Base-by-base conservation (phyloP, 306 rosid species). In the Purshia tridentata region DNA sequence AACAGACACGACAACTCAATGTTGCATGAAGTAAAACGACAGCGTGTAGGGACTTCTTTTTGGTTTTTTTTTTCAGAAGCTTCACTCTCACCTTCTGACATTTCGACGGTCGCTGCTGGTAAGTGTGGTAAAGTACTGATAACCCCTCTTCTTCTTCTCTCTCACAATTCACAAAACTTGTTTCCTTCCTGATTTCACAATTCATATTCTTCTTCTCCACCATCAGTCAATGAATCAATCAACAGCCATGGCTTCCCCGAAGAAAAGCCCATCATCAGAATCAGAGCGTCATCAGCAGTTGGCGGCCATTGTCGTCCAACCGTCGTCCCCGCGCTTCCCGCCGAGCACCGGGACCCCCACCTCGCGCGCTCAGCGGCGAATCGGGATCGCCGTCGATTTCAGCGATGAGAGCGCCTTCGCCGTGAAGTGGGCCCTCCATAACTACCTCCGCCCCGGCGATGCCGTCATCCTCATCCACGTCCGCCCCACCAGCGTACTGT, bases 381-480 rank as follows among this genome's bases (percentile, higher is more conserved):
- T 91, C 16, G 97, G 97, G 5, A 93, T 91, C 2, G 97, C 97
- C 50, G 95, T 91, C 8, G 97, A 91, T 77, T 91, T 91, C 65
- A 89, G 95, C 63, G 95, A 91, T 54, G 97, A 89, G 78, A 85
- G 91, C 56, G 95, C 97, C 15, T 91, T 75, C 77, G 95, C 97
- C 8, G 97, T 91, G 6, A 86, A 72, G 60, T 91, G 95, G 95
- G 92, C 95, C 45, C 92, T 91, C 16, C 95, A 91, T 29, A 84
- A 91, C 72, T 91, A 91, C 78, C 81, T 91, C 67, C 92, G 97
- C 0, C 97, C 97, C 0, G 97, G 96, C 0, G 97, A 91, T 23
- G 97, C 96, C 15, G 97, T 89, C 22, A 78, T 91, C 59, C 97
- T 91, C 81, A 92, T 91, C 78, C 97, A 91, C 64, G 97, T 91